Evolutionary conservation across 768 basidiomycete species (phyloP).

Genomic region (Boletus reticulatus): DNA sequence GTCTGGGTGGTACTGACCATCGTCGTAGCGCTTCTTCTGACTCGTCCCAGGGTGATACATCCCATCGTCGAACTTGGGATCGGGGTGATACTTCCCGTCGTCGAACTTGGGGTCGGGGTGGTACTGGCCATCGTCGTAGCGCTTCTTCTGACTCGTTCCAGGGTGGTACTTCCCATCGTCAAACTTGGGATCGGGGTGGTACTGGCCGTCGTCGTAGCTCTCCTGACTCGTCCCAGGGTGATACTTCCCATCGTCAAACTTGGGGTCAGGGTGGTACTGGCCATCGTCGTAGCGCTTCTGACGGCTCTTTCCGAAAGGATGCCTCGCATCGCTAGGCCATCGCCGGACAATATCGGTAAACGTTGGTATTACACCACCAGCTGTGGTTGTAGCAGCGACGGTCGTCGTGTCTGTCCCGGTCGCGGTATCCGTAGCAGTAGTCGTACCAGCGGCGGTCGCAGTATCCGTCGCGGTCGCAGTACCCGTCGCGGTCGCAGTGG

Average conservation of each 20-base stretch:
- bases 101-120: neutral
- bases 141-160: neutral
- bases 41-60: slow-evolving; percentile 2
- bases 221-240: neutral
- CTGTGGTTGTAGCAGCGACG: neutral
- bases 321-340: neutral
- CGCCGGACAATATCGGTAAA: neutral
- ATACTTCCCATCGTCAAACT: neutral
- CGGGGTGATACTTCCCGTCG: slow-evolving; percentile 8
- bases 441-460: neutral
- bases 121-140: neutral
- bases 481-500: neutral
- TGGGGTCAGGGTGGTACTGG: neutral
- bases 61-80: slow-evolving; percentile 10
- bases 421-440: neutral
- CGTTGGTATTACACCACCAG: neutral
- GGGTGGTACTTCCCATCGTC: neutral
- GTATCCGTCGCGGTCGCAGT: neutral
- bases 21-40: too few relatives aligned
- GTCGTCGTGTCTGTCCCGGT: neutral
- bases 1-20: too few relatives aligned
- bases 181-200: neutral
- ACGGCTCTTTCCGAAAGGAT: neutral
- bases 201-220: neutral
- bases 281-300: slow-evolving; percentile 5